A percentile compares a stretch with the other conserved stretches of the same genome.
Evolutionary conservation across 345 rosid genomes (phyloP).

Genomic region (Melaleuca alternifolia): DNA sequence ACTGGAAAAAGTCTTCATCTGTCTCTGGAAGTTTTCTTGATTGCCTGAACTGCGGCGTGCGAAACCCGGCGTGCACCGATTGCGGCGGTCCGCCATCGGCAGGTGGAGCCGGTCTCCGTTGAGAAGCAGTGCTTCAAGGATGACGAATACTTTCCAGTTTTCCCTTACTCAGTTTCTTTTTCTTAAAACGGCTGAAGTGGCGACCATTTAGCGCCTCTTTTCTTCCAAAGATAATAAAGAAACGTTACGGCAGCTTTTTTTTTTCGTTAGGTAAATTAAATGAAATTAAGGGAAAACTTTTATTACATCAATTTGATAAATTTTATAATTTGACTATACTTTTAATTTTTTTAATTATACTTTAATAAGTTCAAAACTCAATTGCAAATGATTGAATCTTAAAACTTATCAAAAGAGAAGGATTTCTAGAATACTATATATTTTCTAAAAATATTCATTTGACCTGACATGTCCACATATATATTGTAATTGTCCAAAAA

Average conservation of each 20-base stretch:
- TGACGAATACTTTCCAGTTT: constrained; percentile 1
- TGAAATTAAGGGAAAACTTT: background rate
- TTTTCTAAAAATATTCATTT: background rate
- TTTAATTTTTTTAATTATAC: no score
- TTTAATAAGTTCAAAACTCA: no score
- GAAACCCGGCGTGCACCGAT: constrained; percentile 66
- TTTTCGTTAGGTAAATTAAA: no score
- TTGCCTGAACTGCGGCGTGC: constrained; percentile 43
- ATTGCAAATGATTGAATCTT: no score
- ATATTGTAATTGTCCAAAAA: background rate
- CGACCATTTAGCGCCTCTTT: background rate
- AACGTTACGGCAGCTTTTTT: no score
- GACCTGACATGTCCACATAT: background rate
- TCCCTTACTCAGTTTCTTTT: no score
- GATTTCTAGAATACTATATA: background rate
- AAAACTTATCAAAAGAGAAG: no score
- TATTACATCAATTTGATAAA: background rate
- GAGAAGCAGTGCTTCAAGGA: constrained; percentile 85
- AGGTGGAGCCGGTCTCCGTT: constrained; percentile 39
- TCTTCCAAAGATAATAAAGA: no score
- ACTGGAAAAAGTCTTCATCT: background rate
- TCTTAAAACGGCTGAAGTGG: background rate
- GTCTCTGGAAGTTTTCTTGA: background rate
- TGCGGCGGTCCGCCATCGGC: constrained; percentile 71
- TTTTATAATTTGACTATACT: fast-evolving